Evolutionary conservation across 345 rosid genomes (phyloP).

Genomic region (Bretschneidera sinensis): DNA sequence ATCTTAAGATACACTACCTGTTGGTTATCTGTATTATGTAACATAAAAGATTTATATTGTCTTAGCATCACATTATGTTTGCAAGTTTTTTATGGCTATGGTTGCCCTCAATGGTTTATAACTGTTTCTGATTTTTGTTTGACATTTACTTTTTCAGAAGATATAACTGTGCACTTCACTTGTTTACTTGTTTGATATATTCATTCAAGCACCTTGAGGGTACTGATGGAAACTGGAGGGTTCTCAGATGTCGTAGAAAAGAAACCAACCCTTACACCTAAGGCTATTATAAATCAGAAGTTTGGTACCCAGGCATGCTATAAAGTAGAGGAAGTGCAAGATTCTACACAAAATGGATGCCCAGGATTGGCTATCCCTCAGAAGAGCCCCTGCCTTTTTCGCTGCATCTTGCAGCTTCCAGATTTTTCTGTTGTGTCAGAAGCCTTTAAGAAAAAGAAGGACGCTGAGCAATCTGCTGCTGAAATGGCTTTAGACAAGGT

Average conservation of each 20-base stretch:
- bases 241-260: slow-evolving; percentile 17
- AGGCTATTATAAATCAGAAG: slow-evolving; percentile 67
- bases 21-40: too few species aligned
- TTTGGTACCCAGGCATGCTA: slow-evolving; percentile 68
- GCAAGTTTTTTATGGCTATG: neutral
- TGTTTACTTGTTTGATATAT: neutral
- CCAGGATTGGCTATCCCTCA: slow-evolving; percentile 79
- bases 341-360: slow-evolving; percentile 55
- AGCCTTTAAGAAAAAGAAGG: slow-evolving; percentile 70
- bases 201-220: neutral
- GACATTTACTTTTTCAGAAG: slow-evolving; percentile 2
- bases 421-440: slow-evolving; percentile 57
- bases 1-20: too few species aligned
- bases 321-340: slow-evolving; percentile 64
- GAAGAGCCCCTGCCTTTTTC: slow-evolving; percentile 71
- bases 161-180: slow-evolving; percentile 6
- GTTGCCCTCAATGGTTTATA: neutral
- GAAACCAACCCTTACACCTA: slow-evolving; percentile 56
- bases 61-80: neutral
- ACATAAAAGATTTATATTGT: too few species aligned
- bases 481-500: slow-evolving; percentile 81
- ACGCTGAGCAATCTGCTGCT: slow-evolving; percentile 92
- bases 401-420: slow-evolving; percentile 80
- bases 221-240: slow-evolving; percentile 33
- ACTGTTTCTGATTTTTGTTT: neutral